Evolutionary conservation across 805 yeast species (phyloP).

Genomic region (Ogataea parapolymorpha): DNA sequence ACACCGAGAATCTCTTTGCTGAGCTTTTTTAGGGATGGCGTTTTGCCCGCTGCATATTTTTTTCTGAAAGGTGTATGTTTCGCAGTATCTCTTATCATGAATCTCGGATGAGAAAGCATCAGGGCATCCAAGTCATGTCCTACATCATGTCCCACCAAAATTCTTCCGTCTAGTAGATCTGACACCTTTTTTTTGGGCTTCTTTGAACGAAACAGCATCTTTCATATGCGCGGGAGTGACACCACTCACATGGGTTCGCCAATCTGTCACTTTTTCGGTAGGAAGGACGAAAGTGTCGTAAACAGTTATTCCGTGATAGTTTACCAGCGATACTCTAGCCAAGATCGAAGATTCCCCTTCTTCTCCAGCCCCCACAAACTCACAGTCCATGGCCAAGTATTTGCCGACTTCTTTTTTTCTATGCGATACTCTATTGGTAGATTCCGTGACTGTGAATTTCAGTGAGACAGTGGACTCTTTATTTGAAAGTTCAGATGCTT

Average conservation of each 20-base stretch:
- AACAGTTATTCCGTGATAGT: constrained; percentile 69
- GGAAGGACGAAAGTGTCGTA: constrained; percentile 78
- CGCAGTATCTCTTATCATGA: constrained; percentile 71
- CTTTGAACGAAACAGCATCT: constrained; percentile 60
- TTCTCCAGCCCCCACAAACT: constrained; percentile 87
- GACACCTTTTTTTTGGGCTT: constrained; percentile 59
- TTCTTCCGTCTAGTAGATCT: constrained; percentile 48
- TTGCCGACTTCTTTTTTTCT: constrained; percentile 54
- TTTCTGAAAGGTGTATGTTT: constrained; percentile 54
- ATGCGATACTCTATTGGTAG: background rate
- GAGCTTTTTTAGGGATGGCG: constrained; percentile 70
- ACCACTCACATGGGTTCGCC: constrained; percentile 94
- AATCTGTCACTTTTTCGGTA: constrained; percentile 71
- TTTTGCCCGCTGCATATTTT: constrained; percentile 57
- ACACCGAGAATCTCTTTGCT: constrained; percentile 51
- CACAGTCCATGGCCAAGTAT: constrained; percentile 85
- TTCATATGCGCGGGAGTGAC: constrained; percentile 67
- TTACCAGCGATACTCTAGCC: constrained; percentile 86
- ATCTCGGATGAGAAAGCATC: constrained; percentile 62
- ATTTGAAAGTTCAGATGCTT: too few species aligned
- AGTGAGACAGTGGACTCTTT: too few species aligned
- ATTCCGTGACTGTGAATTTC: too few species aligned
- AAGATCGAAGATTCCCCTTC: constrained; percentile 67
- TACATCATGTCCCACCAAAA: constrained; percentile 83
- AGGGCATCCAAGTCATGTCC: constrained; percentile 73